phyloP scores from a whole-genome alignment of 2,329 filamentous ascomycete species.

The Cadophora malorum region DNA sequence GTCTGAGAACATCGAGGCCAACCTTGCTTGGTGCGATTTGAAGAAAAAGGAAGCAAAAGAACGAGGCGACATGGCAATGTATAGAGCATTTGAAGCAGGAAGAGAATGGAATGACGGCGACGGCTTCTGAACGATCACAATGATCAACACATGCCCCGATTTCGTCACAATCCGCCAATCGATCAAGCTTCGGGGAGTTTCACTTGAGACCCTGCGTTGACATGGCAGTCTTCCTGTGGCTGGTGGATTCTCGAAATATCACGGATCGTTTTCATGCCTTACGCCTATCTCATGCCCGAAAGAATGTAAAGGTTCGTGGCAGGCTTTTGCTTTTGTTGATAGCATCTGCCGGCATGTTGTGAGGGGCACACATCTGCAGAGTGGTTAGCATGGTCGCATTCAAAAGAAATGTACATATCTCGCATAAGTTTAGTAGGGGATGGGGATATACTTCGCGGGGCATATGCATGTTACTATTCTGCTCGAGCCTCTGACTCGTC shows the following conservation, averaged over 20 bases:
- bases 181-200: not conserved
- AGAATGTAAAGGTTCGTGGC: not conserved
- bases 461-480: not conserved
- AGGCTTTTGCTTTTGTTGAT: not conserved
- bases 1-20: conserved; percentile 28
- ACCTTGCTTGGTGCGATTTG: conserved; percentile 30
- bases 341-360: not conserved
- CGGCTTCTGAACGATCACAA: conserved; percentile 15
- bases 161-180: not conserved
- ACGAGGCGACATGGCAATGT: conserved; percentile 34
- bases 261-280: not conserved
- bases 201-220: not conserved
- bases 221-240: not conserved
- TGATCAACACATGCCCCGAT: not conserved
- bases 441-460: not conserved
- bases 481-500: not conserved
- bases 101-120: conserved; percentile 10
- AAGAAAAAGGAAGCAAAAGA: conserved; percentile 33
- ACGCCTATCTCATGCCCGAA: not conserved
- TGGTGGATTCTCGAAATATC: not conserved
- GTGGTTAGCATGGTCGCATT: not conserved
- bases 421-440: not conserved
- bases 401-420: not conserved
- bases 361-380: not conserved
- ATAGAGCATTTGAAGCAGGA: conserved; percentile 37